Percentiles rank a stretch among this genome's conserved stretches.
Evolutionary conservation across 208 protist genomes (phyloP).

Genomic region (Acanthamoeba rhysodes): DNA sequence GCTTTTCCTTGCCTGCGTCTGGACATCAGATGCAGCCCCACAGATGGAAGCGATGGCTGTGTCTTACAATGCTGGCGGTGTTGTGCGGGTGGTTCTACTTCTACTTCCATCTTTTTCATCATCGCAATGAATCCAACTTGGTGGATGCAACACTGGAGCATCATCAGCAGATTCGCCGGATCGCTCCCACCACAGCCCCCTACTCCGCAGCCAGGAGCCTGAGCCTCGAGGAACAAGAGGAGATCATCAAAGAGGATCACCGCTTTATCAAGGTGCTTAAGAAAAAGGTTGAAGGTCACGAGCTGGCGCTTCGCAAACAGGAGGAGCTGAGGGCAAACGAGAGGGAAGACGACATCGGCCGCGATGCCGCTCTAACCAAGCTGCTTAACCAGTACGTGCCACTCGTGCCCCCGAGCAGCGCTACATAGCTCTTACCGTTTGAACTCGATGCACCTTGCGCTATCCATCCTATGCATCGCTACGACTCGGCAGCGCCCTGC

Average conservation of each 20-base stretch:
- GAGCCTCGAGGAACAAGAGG: background rate
- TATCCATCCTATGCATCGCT: no score
- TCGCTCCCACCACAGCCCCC: background rate
- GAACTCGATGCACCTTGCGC: no score
- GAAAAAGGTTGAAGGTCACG: conserved; percentile 11
- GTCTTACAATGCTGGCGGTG: background rate
- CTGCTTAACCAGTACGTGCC: background rate
- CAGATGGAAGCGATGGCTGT: background rate
- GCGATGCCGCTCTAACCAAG: background rate
- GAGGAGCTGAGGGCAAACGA: background rate
- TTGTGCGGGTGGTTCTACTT: background rate
- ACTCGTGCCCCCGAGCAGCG: no score
- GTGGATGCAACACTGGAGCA: background rate
- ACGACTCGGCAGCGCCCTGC: no score
- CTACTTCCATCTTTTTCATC: background rate
- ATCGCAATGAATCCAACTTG: background rate
- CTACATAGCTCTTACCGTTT: no score
- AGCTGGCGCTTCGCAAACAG: background rate
- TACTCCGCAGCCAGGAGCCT: background rate
- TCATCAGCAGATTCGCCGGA: background rate
- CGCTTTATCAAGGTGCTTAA: background rate
- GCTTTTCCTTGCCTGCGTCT: background rate
- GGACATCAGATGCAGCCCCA: background rate
- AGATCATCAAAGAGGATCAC: background rate
- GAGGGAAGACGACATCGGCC: background rate